phyloP scores from a whole-genome alignment of 176 grass and related monocot genomes.

The Carex myosuroides region DNA sequence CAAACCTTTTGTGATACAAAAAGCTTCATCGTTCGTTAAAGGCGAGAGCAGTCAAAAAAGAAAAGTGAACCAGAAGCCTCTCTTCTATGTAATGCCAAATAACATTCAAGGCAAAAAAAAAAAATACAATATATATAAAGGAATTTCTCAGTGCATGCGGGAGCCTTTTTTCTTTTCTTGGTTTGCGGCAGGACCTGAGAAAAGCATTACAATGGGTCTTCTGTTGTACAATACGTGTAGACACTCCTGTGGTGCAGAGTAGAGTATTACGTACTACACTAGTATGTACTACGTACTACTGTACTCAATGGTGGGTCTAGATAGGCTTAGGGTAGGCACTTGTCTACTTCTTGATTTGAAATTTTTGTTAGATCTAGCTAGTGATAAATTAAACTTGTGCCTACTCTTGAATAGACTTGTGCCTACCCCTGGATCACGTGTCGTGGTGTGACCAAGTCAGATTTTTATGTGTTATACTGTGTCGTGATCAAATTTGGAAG shows the following conservation, averaged over 20 bases:
- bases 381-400: too few species aligned
- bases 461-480: too few species aligned
- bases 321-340: too few species aligned
- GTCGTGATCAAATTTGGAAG: too few species aligned
- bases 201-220: not conserved
- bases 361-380: too few species aligned
- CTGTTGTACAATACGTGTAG: not conserved
- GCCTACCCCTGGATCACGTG: too few species aligned
- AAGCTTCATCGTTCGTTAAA: not conserved
- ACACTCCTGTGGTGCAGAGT: not conserved
- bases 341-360: too few species aligned
- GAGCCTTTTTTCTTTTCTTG: constrained; percentile 12
- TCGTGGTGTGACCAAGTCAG: too few species aligned
- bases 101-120: not conserved
- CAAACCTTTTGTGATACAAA: not conserved
- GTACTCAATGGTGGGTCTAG: not conserved
- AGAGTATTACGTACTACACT: not conserved
- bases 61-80: not conserved
- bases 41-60: constrained; percentile 2
- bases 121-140: not conserved
- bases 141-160: constrained; percentile 18
- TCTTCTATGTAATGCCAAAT: constrained; percentile 7
- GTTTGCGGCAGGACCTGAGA: constrained; percentile 6
- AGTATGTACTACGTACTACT: not conserved
- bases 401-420: too few species aligned